Evolutionary conservation across 2,329 filamentous ascomycete genomes (phyloP).

Genomic region (Byssochlamys sp.): DNA sequence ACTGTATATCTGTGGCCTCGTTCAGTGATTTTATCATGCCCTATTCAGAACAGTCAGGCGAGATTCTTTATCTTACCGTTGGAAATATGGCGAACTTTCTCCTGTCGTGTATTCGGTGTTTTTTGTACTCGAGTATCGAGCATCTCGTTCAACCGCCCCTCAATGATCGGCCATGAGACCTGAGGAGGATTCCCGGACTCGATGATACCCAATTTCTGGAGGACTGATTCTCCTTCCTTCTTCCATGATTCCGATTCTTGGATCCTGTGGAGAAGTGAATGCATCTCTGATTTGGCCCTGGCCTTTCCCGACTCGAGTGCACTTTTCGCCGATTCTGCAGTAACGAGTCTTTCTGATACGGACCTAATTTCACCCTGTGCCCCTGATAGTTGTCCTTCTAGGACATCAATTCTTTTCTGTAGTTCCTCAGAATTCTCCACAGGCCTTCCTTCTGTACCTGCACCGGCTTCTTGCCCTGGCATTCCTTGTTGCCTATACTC

Average conservation of each 20-base stretch:
- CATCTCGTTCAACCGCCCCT: constrained; percentile 7
- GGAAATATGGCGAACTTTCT: background rate
- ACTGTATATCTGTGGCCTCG: background rate
- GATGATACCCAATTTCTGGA: constrained; percentile 11
- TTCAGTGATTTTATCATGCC: background rate
- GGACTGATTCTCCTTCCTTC: constrained; percentile 11
- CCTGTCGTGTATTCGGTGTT: background rate
- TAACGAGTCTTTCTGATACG: background rate
- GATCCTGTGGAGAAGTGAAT: constrained; percentile 14
- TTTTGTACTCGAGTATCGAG: background rate
- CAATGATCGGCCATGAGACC: constrained; percentile 13
- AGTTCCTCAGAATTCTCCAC: constrained; percentile 3
- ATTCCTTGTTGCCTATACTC: background rate
- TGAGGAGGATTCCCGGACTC: constrained; percentile 9
- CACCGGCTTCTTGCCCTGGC: background rate
- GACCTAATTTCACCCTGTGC: constrained; percentile 23
- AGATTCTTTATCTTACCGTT: background rate
- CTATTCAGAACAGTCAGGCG: background rate
- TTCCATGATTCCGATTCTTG: constrained; percentile 17
- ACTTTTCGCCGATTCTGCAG: constrained; percentile 6
- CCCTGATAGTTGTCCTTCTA: constrained; percentile 8
- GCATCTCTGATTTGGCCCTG: constrained; percentile 16
- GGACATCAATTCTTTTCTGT: constrained; percentile 7
- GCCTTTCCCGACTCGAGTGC: constrained; percentile 12
- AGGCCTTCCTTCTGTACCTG: constrained; percentile 10